Conservation (phyloP, 2,329 filamentous ascomycete genomes). For the Epichloe uncinata region DNA sequence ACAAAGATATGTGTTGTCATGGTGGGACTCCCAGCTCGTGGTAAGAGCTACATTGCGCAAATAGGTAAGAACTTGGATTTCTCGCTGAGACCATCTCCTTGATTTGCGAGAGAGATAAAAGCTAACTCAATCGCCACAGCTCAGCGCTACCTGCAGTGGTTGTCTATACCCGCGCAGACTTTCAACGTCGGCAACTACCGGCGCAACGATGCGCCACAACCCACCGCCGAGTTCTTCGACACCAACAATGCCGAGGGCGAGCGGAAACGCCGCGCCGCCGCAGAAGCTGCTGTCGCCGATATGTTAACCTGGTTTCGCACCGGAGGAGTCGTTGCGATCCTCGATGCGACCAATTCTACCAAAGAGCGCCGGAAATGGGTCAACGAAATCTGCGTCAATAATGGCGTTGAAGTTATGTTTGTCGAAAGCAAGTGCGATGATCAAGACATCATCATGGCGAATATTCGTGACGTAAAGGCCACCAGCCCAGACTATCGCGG, state of each 20-base stretch:
- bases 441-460: slow-evolving; percentile 92
- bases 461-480: slow-evolving; percentile 94
- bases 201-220: slow-evolving; percentile 77
- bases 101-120: no score
- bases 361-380: slow-evolving; percentile 87
- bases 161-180: slow-evolving; percentile 82
- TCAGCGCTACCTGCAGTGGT: slow-evolving; percentile 90
- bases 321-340: slow-evolving; percentile 75
- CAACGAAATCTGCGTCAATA: slow-evolving; percentile 58
- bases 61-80: slow-evolving; percentile 53
- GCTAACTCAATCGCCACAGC: slow-evolving; percentile 34
- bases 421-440: slow-evolving; percentile 97
- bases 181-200: slow-evolving; percentile 98
- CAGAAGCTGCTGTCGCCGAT: slow-evolving; percentile 81
- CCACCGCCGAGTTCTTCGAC: slow-evolving; percentile 91
- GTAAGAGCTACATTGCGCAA: slow-evolving; percentile 95
- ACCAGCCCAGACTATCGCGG: slow-evolving; percentile 90
- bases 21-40: slow-evolving; percentile 89
- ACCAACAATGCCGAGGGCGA: slow-evolving; percentile 82
- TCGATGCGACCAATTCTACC: slow-evolving; percentile 95
- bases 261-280: slow-evolving; percentile 72
- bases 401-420: slow-evolving; percentile 81
- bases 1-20: slow-evolving; percentile 97
- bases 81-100: not conserved
- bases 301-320: slow-evolving; percentile 87